Evolutionary conservation across 2,329 filamentous ascomycete species (phyloP).

Genomic region (Colletotrichum spinosum): DNA sequence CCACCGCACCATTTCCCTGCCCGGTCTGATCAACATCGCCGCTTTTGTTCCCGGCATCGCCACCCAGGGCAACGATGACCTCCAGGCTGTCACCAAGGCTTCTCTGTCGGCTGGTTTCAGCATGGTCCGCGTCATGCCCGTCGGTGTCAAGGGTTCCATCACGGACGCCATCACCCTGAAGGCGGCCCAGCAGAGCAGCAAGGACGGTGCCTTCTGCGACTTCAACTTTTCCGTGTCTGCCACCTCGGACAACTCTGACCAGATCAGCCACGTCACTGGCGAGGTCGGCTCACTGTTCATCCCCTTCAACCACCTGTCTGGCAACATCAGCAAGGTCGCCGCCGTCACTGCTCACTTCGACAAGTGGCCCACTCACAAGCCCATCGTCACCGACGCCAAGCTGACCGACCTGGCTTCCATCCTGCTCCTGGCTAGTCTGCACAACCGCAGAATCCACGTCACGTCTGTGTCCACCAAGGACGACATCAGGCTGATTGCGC

Average conservation of each 20-base stretch:
- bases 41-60: constrained; percentile 82
- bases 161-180: constrained; percentile 79
- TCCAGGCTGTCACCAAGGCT: constrained; percentile 77
- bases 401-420: constrained; percentile 85
- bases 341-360: constrained; percentile 84
- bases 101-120: constrained; percentile 81
- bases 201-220: constrained; percentile 76
- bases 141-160: constrained; percentile 78
- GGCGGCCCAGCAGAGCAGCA: constrained; percentile 77
- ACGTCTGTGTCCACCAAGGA: constrained; percentile 85
- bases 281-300: constrained; percentile 86
- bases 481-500: constrained; percentile 80
- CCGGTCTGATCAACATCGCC: constrained; percentile 82
- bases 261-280: constrained; percentile 77
- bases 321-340: constrained; percentile 86
- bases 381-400: constrained; percentile 85
- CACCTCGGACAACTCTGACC: constrained; percentile 78
- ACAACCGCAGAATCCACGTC: constrained; percentile 82
- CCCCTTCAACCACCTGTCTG: constrained; percentile 83
- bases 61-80: constrained; percentile 72
- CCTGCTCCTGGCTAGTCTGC: constrained; percentile 80
- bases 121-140: constrained; percentile 84
- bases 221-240: constrained; percentile 84
- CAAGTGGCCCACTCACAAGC: constrained; percentile 81
- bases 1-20: constrained; percentile 78